These are phyloP conservation scores for Magnusiomyces tetraspermus DNA, from an alignment of 1,139 yeast species.

Conservation along the genomic window DNA sequence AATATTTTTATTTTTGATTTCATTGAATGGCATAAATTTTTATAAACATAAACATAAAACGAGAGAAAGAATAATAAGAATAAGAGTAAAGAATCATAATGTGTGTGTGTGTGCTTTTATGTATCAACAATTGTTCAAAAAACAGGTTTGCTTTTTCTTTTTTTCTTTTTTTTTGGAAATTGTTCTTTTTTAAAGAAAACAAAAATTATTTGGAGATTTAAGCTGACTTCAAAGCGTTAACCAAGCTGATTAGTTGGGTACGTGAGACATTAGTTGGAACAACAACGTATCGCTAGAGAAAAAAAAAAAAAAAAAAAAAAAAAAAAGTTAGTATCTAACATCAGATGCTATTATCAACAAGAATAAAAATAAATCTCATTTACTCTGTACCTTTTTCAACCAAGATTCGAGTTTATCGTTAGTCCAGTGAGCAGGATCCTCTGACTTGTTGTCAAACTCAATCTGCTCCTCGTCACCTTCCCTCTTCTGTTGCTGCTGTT, in stretches of 20 bases:
- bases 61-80: no score
- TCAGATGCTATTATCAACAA: background rate
- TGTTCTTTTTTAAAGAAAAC: background rate
- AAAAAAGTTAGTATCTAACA: background rate
- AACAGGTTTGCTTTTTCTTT: no score
- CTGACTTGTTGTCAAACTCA: constrained; percentile 5
- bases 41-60: no score
- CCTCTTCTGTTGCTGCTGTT: no score
- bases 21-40: no score
- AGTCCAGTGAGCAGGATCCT: constrained; percentile 21
- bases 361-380: background rate
- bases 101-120: no score
- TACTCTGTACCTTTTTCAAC: constrained; percentile 19
- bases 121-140: no score
- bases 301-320: background rate
- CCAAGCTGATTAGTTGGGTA: constrained; percentile 20
- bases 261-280: constrained; percentile 22
- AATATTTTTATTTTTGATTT: no score
- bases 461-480: background rate
- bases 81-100: no score
- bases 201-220: background rate
- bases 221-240: constrained; percentile 12
- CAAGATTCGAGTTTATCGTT: constrained; percentile 19
- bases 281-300: constrained; percentile 19
- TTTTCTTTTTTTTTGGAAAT: background rate